Percentiles rank a stretch among this genome's conserved stretches.
These are phyloP conservation scores for Ophiostoma triangulosporum DNA, from an alignment of 2,329 filamentous ascomycete species.

Conservation along the genomic window DNA sequence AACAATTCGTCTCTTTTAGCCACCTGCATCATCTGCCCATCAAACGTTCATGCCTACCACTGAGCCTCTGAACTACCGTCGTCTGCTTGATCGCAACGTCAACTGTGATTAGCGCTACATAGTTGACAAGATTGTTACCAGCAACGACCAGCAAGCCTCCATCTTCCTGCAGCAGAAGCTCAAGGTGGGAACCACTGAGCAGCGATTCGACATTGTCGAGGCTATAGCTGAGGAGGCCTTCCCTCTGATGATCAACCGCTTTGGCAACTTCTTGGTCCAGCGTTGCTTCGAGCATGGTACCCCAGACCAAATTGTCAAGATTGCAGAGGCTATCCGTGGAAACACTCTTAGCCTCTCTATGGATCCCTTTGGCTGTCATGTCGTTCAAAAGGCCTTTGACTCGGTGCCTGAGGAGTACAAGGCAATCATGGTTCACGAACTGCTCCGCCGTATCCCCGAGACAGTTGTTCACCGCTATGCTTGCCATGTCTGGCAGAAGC, in stretches of 20 bases:
- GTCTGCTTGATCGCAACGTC: constrained; percentile 85
- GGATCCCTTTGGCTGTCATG: constrained; percentile 97
- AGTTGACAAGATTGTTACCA: constrained; percentile 98
- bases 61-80: constrained; percentile 92
- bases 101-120: constrained; percentile 99
- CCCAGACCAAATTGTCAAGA: constrained; percentile 84
- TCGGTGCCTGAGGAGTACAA: constrained; percentile 97
- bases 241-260: constrained; percentile 93
- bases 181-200: constrained; percentile 86
- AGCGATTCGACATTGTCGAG: constrained; percentile 95
- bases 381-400: constrained; percentile 97
- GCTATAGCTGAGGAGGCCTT: constrained; percentile 92
- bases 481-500: constrained; percentile 98
- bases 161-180: constrained; percentile 99
- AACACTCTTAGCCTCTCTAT: constrained; percentile 91
- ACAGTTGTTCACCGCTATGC: constrained; percentile 98
- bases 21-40: constrained; percentile 28
- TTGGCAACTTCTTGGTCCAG: constrained; percentile 96
- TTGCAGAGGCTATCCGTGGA: constrained; percentile 85
- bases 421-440: constrained; percentile 95
- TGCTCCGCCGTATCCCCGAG: constrained; percentile 88
- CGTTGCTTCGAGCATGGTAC: constrained; percentile 98
- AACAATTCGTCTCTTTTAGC: neutral
- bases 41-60: constrained; percentile 74
- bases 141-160: constrained; percentile 96